Percentiles rank a stretch among this genome's conserved stretches.
These are phyloP conservation scores for Saprolegnia parasitica DNA, from an alignment of 352 stramenopile genomes.

Conservation along the genomic window DNA sequence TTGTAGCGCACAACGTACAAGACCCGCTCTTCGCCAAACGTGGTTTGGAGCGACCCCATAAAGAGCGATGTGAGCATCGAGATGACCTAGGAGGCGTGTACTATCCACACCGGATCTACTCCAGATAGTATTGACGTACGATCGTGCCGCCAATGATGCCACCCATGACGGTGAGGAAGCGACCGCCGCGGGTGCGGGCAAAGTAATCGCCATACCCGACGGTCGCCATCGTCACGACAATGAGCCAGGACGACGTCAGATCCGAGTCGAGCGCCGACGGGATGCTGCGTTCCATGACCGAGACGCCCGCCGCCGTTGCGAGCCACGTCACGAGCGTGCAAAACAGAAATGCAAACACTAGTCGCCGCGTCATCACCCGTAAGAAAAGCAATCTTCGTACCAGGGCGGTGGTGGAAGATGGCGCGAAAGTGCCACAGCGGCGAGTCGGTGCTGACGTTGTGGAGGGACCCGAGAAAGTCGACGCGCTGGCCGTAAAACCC, in stretches of 20 bases:
- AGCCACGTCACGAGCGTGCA: conserved; percentile 26
- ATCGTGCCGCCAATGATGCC: conserved; percentile 26
- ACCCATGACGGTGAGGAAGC: conserved; percentile 17
- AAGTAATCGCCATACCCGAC: conserved; percentile 27
- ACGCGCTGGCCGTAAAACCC: conserved; percentile 29
- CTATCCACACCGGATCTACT: no score
- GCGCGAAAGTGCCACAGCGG: conserved; percentile 28
- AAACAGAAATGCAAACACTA: conserved; percentile 28
- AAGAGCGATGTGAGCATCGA: conserved; percentile 30
- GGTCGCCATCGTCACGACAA: conserved; percentile 29
- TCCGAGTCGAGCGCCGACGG: conserved; percentile 24
- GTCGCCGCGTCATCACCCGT: not conserved
- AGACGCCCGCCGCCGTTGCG: conserved; percentile 20
- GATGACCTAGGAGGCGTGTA: conserved; percentile 20
- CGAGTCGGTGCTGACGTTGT: conserved; percentile 28
- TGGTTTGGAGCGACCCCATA: conserved; percentile 30
- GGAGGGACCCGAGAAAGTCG: conserved; percentile 26
- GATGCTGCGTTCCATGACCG: conserved; percentile 27
- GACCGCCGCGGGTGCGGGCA: conserved; percentile 9
- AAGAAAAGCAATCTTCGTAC: not conserved
- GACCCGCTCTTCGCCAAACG: conserved; percentile 23
- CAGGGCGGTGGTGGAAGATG: conserved; percentile 26
- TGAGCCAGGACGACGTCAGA: conserved; percentile 23
- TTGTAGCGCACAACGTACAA: conserved; percentile 28
- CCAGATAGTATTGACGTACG: conserved; percentile 21